Percentiles rank a stretch among this genome's conserved stretches.
Conservation (phyloP, 768 basidiomycete species). For the Phanerodontia chrysosporium region DNA sequence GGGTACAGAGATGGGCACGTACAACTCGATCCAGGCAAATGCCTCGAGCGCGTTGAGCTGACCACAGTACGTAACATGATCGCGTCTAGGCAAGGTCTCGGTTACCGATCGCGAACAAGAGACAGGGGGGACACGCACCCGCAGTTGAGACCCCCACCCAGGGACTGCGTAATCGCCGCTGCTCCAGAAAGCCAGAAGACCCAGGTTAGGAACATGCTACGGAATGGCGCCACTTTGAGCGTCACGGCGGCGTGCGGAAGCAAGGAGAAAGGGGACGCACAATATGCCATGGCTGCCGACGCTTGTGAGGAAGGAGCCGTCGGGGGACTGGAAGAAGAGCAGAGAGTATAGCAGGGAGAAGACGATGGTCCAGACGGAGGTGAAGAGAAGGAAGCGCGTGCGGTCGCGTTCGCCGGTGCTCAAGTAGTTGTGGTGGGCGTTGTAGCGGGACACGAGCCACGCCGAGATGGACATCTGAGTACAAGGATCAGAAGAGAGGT, state of each 20-base stretch:
- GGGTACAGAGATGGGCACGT: slow-evolving; percentile 18
- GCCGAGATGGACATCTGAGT: slow-evolving; percentile 64
- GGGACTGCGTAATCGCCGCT: slow-evolving; percentile 58
- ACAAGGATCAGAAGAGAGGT: neutral
- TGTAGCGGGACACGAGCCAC: slow-evolving; percentile 65
- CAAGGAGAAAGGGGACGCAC: slow-evolving; percentile 41
- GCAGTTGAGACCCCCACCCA: slow-evolving; percentile 74
- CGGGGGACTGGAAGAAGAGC: slow-evolving; percentile 49
- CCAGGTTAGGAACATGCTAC: slow-evolving; percentile 69
- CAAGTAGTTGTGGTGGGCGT: slow-evolving; percentile 48
- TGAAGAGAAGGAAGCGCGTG: slow-evolving; percentile 64
- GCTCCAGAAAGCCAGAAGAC: slow-evolving; percentile 75
- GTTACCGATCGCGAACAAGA: neutral
- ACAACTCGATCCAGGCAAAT: slow-evolving; percentile 78
- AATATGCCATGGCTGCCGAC: slow-evolving; percentile 60
- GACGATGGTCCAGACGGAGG: slow-evolving; percentile 67
- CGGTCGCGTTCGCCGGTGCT: slow-evolving; percentile 50
- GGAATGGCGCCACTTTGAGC: neutral
- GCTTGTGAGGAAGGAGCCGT: slow-evolving; percentile 51
- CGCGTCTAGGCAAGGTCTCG: slow-evolving; percentile 29
- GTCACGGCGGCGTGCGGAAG: neutral
- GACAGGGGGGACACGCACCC: slow-evolving; percentile 34
- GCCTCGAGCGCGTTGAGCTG: slow-evolving; percentile 74
- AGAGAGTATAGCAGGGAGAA: slow-evolving; percentile 47
- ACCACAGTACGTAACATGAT: slow-evolving; percentile 56